Evolutionary conservation across 2,329 filamentous ascomycete genomes (phyloP).

Genomic region (Microsporum ferrugineum): DNA sequence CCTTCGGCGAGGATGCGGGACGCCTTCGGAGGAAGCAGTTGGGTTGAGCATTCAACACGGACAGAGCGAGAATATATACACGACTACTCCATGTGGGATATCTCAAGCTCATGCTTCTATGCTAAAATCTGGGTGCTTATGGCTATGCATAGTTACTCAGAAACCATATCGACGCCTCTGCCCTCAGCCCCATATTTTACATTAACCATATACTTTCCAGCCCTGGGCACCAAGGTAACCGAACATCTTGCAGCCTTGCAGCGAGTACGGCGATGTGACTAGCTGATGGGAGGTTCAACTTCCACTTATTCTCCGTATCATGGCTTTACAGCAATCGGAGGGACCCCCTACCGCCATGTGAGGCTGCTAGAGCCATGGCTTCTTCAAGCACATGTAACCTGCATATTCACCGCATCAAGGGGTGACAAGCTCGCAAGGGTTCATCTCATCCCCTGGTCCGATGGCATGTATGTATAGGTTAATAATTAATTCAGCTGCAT

Average conservation of each 20-base stretch:
- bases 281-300: no score
- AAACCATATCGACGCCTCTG: not conserved
- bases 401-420: not conserved
- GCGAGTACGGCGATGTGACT: not conserved
- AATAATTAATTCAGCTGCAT: constrained; percentile 1
- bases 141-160: not conserved
- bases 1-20: no score
- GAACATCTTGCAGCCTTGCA: not conserved
- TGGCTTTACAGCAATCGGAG: not conserved
- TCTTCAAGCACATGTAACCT: not conserved
- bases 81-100: no score
- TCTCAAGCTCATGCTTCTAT: no score
- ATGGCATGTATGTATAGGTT: not conserved
- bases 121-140: not conserved
- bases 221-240: no score
- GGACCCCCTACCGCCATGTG: not conserved
- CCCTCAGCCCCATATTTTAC: not conserved
- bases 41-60: no score
- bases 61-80: no score
- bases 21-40: no score
- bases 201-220: not conserved
- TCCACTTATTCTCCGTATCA: not conserved
- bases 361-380: not conserved
- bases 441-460: not conserved
- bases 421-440: not conserved